These are phyloP conservation scores for Citrus australasica DNA, from an alignment of 345 rosid genomes.

Conservation along the genomic window DNA sequence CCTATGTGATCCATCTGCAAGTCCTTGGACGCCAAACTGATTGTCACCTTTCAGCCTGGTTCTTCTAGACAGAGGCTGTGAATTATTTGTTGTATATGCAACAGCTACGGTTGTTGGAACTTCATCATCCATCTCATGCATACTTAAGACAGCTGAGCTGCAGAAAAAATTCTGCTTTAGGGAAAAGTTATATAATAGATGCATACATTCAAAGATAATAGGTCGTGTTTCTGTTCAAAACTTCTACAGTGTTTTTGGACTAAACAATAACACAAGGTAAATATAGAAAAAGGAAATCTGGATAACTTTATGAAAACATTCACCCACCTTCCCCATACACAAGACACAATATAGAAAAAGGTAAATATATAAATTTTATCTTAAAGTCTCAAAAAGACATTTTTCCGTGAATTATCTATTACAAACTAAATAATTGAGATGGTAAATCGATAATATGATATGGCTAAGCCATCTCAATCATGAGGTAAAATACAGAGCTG, in stretches of 20 bases:
- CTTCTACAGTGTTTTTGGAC: not conserved
- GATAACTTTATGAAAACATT: not conserved
- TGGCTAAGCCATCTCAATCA: not conserved
- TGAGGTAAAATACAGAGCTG: not conserved
- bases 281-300: not conserved
- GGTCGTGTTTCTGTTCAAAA: not conserved
- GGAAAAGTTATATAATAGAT: slow-evolving; percentile 12
- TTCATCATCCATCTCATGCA: slow-evolving; percentile 85
- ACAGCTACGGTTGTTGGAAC: slow-evolving; percentile 81
- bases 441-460: not conserved
- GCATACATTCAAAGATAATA: slow-evolving; percentile 4
- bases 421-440: not conserved
- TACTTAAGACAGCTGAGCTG: slow-evolving; percentile 78
- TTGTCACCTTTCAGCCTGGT: slow-evolving; percentile 84
- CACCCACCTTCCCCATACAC: not conserved
- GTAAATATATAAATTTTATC: not conserved
- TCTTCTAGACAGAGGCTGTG: slow-evolving; percentile 90
- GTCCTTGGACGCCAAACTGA: slow-evolving; percentile 56
- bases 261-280: not conserved
- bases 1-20: slow-evolving; percentile 65
- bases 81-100: slow-evolving; percentile 55
- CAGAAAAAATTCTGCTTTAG: slow-evolving; percentile 37
- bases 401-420: not conserved
- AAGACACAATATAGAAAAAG: too few species aligned
- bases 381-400: not conserved